These are phyloP conservation scores for Nitzschia inconspicua DNA, from an alignment of 108 stramenopile species.

Conservation along the genomic window DNA sequence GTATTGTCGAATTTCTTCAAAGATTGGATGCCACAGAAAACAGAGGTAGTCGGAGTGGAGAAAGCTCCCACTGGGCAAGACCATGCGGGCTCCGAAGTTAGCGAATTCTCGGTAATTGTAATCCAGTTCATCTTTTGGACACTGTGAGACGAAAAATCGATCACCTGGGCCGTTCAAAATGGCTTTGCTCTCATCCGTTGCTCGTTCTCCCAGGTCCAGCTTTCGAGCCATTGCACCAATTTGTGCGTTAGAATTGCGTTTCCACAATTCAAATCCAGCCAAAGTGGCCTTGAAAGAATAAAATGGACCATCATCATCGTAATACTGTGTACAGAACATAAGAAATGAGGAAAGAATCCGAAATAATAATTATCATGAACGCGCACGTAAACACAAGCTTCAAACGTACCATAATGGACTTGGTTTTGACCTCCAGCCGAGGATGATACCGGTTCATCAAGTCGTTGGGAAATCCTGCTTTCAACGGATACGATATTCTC, in stretches of 20 bases:
- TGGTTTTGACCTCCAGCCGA: slow-evolving; percentile 55
- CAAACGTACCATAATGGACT: slow-evolving; percentile 83
- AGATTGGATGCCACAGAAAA: slow-evolving; percentile 84
- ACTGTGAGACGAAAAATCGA: slow-evolving; percentile 63
- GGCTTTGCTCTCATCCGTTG: slow-evolving; percentile 31
- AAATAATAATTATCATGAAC: too few relatives aligned
- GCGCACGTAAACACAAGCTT: too few relatives aligned
- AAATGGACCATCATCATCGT: slow-evolving; percentile 91
- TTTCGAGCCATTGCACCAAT: slow-evolving; percentile 82
- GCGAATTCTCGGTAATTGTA: slow-evolving; percentile 83
- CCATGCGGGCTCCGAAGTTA: slow-evolving; percentile 68
- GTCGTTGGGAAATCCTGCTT: slow-evolving; percentile 72
- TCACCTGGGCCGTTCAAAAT: slow-evolving; percentile 34
- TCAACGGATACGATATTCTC: slow-evolving; percentile 78
- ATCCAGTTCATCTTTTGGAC: slow-evolving; percentile 50
- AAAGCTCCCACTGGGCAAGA: slow-evolving; percentile 42
- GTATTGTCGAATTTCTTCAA: slow-evolving; percentile 73
- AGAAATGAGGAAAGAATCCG: too few relatives aligned
- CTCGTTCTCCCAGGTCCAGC: slow-evolving; percentile 39
- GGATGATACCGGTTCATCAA: slow-evolving; percentile 90
- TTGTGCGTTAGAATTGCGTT: slow-evolving; percentile 79
- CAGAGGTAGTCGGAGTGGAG: slow-evolving; percentile 74
- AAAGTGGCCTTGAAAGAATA: slow-evolving; percentile 59
- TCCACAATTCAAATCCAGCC: slow-evolving; percentile 86
- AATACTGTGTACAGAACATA: too few relatives aligned